Evolutionary conservation across 495 filamentous ascomycete species (phyloP), one percentile per base, ranked within the genome.

Genomic region (Penicillium manginii): DNA sequence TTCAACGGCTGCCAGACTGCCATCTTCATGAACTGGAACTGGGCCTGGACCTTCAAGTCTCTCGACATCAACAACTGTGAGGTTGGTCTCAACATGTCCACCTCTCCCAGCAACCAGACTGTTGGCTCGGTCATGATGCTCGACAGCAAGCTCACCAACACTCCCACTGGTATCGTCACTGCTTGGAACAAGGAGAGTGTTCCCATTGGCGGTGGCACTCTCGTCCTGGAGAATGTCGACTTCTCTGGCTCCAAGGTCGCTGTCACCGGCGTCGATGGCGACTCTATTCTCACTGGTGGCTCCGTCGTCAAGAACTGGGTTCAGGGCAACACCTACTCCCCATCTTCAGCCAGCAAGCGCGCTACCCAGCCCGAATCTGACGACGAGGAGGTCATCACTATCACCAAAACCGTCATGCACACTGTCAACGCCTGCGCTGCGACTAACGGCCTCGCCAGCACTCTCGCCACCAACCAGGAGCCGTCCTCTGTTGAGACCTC

Each of bases 11-110:
- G 91, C 77, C 81, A 92, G 65, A 97, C 93, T 21, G 91, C 90
- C 52, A 71, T 97, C 57, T 94, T 83, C 77, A 90, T 92, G 89
- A 93, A 93, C 81, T 96, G 91, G 92, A 89, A 92, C 74, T 96
- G 92, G 93, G 84, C 88, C 9, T 98, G 92, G 89, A 88, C 85
- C 53, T 85, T 94, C 77, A 92, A 96, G 70, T 89, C 85, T 18
- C 65, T 97, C 45, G 82, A 77, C 14, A 90, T 98, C 79, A 89
- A 91, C 72, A 88, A 91, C 74, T 93, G 91, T 73, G 74, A 78
- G 11, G 76, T 93, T 59, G 91, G 89, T 48, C 81, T 97, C 54
- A 91, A 96, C 69, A 91, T 97, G 84, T 84, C 89, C 22, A 86
- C 84, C 54, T 83, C 83, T 32, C 74, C 76, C 5, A 63, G 75